Conservation (phyloP, 192 early-diverging fungal species). For the Coemansia sp. region DNA sequence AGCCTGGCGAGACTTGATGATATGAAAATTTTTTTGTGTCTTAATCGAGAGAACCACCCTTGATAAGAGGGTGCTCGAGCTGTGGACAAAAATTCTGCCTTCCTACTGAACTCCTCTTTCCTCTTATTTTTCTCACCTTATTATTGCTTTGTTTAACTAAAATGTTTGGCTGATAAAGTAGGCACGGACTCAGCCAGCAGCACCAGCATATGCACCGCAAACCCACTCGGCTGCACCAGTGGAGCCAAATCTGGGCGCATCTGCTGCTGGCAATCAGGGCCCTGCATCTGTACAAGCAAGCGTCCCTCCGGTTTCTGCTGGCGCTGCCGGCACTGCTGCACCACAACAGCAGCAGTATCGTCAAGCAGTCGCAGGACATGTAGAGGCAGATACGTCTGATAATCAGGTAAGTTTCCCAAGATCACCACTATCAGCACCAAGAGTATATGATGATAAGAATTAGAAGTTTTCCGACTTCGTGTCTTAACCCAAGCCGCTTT, state of each 20-base stretch:
- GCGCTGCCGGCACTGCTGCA: no score
- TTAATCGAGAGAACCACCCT: conserved; percentile 8
- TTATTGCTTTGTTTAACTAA: conserved; percentile 4
- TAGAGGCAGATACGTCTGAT: neutral
- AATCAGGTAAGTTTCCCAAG: no score
- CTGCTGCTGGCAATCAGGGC: no score
- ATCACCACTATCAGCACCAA: no score
- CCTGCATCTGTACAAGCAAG: no score
- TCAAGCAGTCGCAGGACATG: neutral
- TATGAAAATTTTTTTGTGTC: conserved; percentile 18
- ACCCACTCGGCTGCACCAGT: no score
- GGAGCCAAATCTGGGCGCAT: no score
- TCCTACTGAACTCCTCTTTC: conserved; percentile 11
- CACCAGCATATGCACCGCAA: no score
- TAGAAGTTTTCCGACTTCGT: conserved; percentile 42
- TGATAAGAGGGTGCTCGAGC: neutral
- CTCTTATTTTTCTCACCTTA: neutral
- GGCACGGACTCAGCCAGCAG: no score
- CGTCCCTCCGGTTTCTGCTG: no score
- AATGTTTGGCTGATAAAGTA: no score
- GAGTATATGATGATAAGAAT: conserved; percentile 28
- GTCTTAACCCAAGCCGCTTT: conserved; percentile 22
- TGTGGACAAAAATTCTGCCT: conserved; percentile 14
- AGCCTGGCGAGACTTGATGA: no score
- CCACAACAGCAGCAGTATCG: neutral